phyloP scores from a whole-genome alignment of 768 basidiomycete species.

The Daedalea quercina region DNA sequence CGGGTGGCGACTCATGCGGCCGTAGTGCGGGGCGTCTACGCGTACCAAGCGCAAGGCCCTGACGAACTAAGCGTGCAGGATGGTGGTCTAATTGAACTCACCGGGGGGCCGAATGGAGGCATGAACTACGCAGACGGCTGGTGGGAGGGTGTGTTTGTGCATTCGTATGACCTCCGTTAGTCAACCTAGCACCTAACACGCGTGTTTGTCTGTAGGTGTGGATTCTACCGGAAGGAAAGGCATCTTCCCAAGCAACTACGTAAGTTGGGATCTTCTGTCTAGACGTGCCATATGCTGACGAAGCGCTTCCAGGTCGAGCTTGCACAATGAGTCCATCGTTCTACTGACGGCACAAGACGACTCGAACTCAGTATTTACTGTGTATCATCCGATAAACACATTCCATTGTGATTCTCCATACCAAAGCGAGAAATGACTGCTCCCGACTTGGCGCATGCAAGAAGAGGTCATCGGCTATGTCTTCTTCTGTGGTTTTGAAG shows the following conservation, averaged over 20 bases:
- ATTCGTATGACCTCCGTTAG: neutral
- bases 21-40: conserved; percentile 76
- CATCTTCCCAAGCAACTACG: conserved; percentile 87
- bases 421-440: no score
- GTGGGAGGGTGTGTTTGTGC: conserved; percentile 66
- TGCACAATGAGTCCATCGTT: neutral
- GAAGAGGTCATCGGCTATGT: no score
- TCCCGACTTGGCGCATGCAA: neutral
- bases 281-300: neutral
- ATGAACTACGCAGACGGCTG: conserved; percentile 70
- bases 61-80: conserved; percentile 63
- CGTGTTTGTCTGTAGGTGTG: conserved; percentile 41
- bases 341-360: no score
- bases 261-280: conserved; percentile 30
- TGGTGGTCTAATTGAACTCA: conserved; percentile 58
- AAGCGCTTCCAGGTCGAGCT: neutral
- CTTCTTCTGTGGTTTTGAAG: no score
- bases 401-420: no score
- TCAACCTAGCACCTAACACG: neutral
- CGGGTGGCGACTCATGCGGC: neutral
- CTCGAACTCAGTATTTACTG: no score
- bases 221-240: conserved; percentile 57
- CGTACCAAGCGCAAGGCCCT: conserved; percentile 65
- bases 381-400: no score
- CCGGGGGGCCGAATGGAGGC: conserved; percentile 54